Percentiles rank a stretch among this genome's conserved stretches.
phyloP scores from a whole-genome alignment of 2,329 filamentous ascomycete genomes.

The Alternaria arborescens region DNA sequence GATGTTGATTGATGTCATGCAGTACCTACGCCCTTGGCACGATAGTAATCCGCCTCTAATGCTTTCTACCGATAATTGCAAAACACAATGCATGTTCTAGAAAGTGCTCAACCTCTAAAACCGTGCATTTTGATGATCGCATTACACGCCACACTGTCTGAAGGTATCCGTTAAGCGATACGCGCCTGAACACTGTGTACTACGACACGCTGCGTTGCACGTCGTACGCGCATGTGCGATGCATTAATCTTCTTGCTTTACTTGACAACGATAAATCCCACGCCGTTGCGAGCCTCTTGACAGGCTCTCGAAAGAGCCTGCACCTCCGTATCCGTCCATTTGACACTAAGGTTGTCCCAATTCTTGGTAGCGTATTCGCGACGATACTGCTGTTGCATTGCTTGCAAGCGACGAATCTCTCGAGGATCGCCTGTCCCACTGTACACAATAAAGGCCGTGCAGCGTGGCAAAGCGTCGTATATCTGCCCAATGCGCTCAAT shows the following conservation, averaged over 20 bases:
- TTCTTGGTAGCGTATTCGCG: conserved; percentile 67
- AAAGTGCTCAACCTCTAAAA: conserved; percentile 10
- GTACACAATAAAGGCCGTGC: conserved; percentile 70
- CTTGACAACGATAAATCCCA: conserved; percentile 68
- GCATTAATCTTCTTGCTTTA: conserved; percentile 50
- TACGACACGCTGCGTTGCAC: conserved; percentile 20
- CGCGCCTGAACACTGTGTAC: conserved; percentile 34
- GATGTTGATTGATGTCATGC: conserved; percentile 16
- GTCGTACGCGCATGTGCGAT: conserved; percentile 41
- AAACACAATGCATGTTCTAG: background rate
- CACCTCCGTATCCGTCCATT: conserved; percentile 72
- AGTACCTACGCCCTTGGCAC: background rate
- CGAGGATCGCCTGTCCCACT: conserved; percentile 70
- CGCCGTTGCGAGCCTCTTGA: conserved; percentile 64
- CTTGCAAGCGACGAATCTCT: conserved; percentile 64
- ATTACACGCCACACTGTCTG: conserved; percentile 17
- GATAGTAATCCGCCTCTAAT: conserved; percentile 1
- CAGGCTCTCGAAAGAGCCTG: conserved; percentile 66
- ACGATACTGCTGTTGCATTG: conserved; percentile 63
- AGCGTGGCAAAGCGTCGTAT: conserved; percentile 64
- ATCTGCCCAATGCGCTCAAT: conserved; percentile 61
- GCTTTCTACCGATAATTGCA: conserved; percentile 3
- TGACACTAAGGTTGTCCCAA: conserved; percentile 69
- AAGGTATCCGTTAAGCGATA: conserved; percentile 15
- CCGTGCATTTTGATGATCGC: conserved; percentile 18